A percentile compares a stretch with the other conserved stretches of the same genome.
Conservation (phyloP, 495 filamentous ascomycete genomes). For the Xylaria grammica region DNA sequence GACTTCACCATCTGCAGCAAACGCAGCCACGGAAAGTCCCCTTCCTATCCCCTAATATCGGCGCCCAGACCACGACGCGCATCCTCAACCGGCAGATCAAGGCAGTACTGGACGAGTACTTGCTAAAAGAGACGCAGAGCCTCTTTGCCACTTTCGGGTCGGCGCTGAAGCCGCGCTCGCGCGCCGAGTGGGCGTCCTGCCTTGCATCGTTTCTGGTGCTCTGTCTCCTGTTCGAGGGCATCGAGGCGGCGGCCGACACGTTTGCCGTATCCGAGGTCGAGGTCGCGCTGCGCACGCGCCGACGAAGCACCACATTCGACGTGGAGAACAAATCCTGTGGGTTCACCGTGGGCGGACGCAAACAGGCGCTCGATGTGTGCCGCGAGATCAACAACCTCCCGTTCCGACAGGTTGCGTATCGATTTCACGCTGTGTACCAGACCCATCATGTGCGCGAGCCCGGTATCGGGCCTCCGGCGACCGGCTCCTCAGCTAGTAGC, state of each 20-base stretch:
- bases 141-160: constrained; percentile 54
- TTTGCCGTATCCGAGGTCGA: constrained; percentile 56
- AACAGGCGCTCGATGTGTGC: constrained; percentile 39
- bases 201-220: constrained; percentile 56
- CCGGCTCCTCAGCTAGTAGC: not conserved
- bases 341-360: constrained; percentile 16
- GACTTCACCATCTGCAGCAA: constrained; percentile 42
- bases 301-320: constrained; percentile 24
- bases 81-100: constrained; percentile 60
- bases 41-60: not conserved
- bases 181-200: constrained; percentile 56
- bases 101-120: constrained; percentile 54
- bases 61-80: constrained; percentile 41
- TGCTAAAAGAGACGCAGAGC: constrained; percentile 47
- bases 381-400: constrained; percentile 55
- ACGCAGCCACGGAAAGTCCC: not conserved
- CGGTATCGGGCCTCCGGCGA: constrained; percentile 18
- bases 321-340: constrained; percentile 49
- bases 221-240: constrained; percentile 57
- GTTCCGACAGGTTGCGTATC: constrained; percentile 57
- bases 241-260: constrained; percentile 55
- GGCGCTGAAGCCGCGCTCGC: constrained; percentile 53
- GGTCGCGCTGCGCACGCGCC: constrained; percentile 42
- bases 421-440: constrained; percentile 61
- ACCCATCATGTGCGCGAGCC: constrained; percentile 49